These are phyloP conservation scores for Neurospora africana DNA, from an alignment of 495 filamentous ascomycete genomes.

Conservation along the genomic window DNA sequence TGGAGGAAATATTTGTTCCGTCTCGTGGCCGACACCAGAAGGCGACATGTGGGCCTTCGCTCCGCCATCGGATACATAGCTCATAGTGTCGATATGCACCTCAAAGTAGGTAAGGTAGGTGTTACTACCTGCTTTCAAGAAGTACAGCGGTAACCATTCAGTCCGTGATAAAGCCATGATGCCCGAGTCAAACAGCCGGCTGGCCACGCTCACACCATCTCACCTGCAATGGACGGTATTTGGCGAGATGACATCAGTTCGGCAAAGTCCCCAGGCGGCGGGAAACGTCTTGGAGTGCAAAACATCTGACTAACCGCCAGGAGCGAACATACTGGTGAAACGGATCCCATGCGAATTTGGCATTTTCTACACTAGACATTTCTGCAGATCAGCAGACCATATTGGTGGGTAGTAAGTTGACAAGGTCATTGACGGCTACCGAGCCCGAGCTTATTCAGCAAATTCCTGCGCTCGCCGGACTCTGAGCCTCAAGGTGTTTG, in stretches of 20 bases:
- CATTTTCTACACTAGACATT: neutral
- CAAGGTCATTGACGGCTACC: neutral
- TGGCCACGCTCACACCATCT: neutral
- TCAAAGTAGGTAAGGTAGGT: no score
- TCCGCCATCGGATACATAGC: neutral
- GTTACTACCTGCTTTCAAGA: neutral
- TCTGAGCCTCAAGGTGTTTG: neutral
- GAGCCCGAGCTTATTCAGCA: neutral
- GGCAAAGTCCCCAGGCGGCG: neutral
- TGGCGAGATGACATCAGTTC: neutral
- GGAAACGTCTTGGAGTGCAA: neutral
- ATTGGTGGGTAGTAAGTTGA: neutral
- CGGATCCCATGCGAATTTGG: neutral
- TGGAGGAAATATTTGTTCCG: conserved; percentile 25
- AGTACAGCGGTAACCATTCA: neutral
- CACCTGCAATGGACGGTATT: neutral
- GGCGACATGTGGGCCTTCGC: neutral
- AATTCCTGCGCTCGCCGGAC: neutral
- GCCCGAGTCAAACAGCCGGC: neutral
- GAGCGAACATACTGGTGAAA: neutral
- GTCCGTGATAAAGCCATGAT: neutral
- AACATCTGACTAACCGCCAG: neutral
- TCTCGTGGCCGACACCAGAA: neutral
- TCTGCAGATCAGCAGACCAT: neutral
- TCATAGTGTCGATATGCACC: no score